Evolutionary conservation across 2,329 filamentous ascomycete species (phyloP).

Genomic region (Neonectria coccinea): DNA sequence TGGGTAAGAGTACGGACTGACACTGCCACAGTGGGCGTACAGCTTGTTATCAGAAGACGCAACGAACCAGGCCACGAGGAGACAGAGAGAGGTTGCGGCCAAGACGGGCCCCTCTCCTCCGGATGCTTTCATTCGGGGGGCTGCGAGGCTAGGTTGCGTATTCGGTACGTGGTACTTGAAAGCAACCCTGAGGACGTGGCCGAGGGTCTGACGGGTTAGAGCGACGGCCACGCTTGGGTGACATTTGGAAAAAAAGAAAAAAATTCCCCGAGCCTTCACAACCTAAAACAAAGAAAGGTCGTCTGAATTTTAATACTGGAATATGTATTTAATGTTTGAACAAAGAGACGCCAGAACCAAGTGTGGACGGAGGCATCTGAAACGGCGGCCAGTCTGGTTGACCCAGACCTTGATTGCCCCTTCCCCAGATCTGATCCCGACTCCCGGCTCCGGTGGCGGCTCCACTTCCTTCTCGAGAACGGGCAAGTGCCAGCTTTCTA

Average conservation of each 20-base stretch:
- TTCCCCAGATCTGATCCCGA: constrained; percentile 18
- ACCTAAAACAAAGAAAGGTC: neutral
- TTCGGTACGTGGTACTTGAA: neutral
- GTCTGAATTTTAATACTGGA: too few relatives aligned
- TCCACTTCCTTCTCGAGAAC: constrained; percentile 11
- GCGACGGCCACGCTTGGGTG: neutral
- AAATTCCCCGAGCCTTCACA: neutral
- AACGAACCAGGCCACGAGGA: neutral
- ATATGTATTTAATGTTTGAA: too few relatives aligned
- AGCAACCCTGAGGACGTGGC: neutral
- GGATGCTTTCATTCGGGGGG: neutral
- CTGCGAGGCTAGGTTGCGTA: neutral
- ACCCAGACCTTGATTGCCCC: neutral
- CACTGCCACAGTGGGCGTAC: neutral
- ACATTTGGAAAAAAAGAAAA: neutral
- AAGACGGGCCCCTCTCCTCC: neutral
- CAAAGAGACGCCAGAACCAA: neutral
- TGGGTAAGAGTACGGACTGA: neutral
- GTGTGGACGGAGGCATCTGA: neutral
- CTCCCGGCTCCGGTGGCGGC: constrained; percentile 21
- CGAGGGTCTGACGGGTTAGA: neutral
- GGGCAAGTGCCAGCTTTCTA: constrained; percentile 4
- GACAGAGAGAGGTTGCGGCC: neutral
- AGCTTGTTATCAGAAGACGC: neutral
- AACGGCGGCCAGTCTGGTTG: neutral